These are phyloP conservation scores for Xylaria cubensis DNA, from an alignment of 495 filamentous ascomycete genomes.

Conservation along the genomic window DNA sequence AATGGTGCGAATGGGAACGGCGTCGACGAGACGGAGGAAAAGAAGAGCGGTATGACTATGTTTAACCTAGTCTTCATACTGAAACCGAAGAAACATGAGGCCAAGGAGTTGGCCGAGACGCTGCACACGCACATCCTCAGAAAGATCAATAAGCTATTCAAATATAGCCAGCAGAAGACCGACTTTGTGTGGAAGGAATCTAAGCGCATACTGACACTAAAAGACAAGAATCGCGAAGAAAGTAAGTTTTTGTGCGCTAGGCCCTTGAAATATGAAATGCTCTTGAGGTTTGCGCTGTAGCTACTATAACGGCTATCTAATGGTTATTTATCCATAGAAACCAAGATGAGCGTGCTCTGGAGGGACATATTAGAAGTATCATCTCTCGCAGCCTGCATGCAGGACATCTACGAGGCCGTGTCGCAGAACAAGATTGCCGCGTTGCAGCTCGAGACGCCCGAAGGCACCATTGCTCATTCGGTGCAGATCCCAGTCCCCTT, in stretches of 20 bases:
- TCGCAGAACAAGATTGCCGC: conserved; percentile 81
- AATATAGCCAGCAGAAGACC: conserved; percentile 85
- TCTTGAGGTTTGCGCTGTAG: background rate
- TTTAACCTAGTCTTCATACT: conserved; percentile 96
- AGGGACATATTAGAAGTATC: conserved; percentile 74
- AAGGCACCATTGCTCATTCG: conserved; percentile 66
- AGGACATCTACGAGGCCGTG: conserved; percentile 78
- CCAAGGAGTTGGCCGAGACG: conserved; percentile 73
- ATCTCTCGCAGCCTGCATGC: conserved; percentile 82
- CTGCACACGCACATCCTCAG: conserved; percentile 88
- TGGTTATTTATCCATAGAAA: conserved; percentile 43
- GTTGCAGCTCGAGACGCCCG: conserved; percentile 54
- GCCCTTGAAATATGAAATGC: background rate
- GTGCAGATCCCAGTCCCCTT: conserved; percentile 85
- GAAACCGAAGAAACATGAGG: conserved; percentile 77
- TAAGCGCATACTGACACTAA: conserved; percentile 75
- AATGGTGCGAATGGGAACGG: conserved; percentile 38
- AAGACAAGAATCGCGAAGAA: conserved; percentile 78
- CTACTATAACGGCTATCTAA: background rate
- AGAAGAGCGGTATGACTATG: conserved; percentile 79
- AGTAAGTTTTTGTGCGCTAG: conserved; percentile 55
- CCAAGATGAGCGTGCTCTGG: conserved; percentile 65
- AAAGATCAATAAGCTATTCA: conserved; percentile 86
- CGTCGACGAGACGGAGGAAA: conserved; percentile 59
- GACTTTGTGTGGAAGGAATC: conserved; percentile 90